Evolutionary conservation across 768 basidiomycete species (phyloP), one percentile per base, ranked within the genome.

Genomic region (Agaricus sinodeliciosus): DNA sequence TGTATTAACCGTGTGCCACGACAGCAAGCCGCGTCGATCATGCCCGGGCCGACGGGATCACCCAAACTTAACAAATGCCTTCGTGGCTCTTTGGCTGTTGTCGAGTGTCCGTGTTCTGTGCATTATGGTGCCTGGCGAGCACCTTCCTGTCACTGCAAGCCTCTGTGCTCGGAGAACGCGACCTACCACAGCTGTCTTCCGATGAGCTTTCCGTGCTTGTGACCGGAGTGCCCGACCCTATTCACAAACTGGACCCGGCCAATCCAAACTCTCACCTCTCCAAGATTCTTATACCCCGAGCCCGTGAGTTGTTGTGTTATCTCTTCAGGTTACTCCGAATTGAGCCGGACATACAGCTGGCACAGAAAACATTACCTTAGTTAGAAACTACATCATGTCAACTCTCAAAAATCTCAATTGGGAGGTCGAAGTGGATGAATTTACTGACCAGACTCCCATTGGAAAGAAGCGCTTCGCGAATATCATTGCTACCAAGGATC

Each of bases 401-500:
- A 81, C 81, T 0, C 71, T 97, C 58, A 77, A 77, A 61, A 72
- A 73, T 15, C 71, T 95, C 45, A 77, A 87, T 15, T 98, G 95
- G 95, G 81, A 94, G 55, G 69, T 94, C 46, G 92, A 96, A 62
- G 79, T 85, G 62, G 94, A 96, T 61, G 70, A 75, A 19, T 98
- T 98, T 71, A 79, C 72, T 4, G 85, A 75, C 46, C 62, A 69
- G 15, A 98, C 96, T 1, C 96, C 96, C 0, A 79, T 87, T 57
- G 96, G 95, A 3, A 61, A 64, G 28, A 90, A 81, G 60, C 71
- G 72, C 36, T 95, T 99, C 65, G 85, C 82, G 12, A 99, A 99
- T 69, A 74, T 98, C 46, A 85, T 98, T 58, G 95, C 93, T 28
- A 98, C 96, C 9, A 96, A 96, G 65, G 87, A 97, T 63, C 89